Evolutionary conservation across 192 early-diverging fungal genomes (phyloP).

Genomic region (Umbelopsis sp.): DNA sequence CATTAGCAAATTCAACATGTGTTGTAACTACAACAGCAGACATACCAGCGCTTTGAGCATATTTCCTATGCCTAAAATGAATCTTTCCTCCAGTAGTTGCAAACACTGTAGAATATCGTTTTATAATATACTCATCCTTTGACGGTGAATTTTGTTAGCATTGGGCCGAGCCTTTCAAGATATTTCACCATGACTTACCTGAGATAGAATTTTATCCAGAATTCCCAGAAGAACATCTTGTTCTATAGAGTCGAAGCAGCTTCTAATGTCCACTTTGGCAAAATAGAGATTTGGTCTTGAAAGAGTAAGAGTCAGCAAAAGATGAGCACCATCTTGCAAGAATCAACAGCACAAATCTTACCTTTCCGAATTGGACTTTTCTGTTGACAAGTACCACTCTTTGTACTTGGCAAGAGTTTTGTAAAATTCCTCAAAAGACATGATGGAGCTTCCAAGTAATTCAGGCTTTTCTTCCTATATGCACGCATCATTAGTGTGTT

Average conservation of each 20-base stretch:
- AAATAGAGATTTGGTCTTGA: conserved; percentile 60
- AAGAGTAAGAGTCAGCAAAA: not conserved
- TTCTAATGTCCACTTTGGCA: conserved; percentile 82
- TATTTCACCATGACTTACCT: conserved; percentile 39
- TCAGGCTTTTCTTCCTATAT: not conserved
- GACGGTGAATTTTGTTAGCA: not conserved
- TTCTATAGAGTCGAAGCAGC: conserved; percentile 82
- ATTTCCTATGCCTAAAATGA: conserved; percentile 29
- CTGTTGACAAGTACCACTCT: not conserved
- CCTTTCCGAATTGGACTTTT: not conserved
- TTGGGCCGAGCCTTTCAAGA: not conserved
- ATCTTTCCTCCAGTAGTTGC: conserved; percentile 37
- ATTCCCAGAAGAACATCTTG: conserved; percentile 68
- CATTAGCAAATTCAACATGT: not conserved
- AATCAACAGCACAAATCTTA: not conserved
- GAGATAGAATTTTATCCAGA: conserved; percentile 48
- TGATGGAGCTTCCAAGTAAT: conserved; percentile 15
- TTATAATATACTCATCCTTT: conserved; percentile 74
- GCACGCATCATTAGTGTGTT: not conserved
- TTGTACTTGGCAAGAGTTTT: not conserved
- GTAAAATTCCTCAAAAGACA: conserved; percentile 10
- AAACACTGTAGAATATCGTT: conserved; percentile 59
- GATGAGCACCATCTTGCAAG: not conserved
- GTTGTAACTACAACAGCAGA: too few species aligned
- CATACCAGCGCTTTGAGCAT: conserved; percentile 26